Base-by-base conservation (phyloP, 2,329 filamentous ascomycete species). In the Pseudogymnoascus sp. region DNA sequence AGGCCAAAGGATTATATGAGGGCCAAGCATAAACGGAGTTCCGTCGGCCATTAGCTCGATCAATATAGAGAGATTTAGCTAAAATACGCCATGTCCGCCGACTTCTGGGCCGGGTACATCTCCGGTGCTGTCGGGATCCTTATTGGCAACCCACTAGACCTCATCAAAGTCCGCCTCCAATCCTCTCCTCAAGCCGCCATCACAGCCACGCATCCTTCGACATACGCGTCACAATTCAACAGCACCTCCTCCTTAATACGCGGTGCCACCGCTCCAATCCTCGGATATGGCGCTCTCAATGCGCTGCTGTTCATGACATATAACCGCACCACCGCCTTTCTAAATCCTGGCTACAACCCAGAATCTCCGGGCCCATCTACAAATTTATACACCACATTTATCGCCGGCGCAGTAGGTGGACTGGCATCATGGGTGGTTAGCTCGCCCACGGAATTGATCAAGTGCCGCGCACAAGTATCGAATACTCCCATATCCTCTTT, bases 31-130 rank as follows among this genome's bases (percentile, higher is more conserved):
- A 56, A 34, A 56, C 50, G 28, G 16, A 56, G 10, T 12, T 8
- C n/a, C 25, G 28, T 21, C 50, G 28, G 50, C 50, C n/a, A 56
- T 14, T 34, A 34, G 28, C 28, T 56, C 28, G 28, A 56, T 21
- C 28, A 21, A 6, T 34, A 14, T 34, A 62, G 6, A 62, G 11
- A 50, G 36, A 38, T 59, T 28, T 7, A 4, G 16, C 1, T 18
- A 25, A 31, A 42, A 10, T 21, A 60, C 34, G 50, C 18, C n/a
- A 74, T 74, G 72, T 73, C 72, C 5, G 71, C 91, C 69, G 93
- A 96, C 74, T 97, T 97, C 76, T 96, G 90, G 90, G 90, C 93
- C 64, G 92, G 93, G 71, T 97, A 96, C 75, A 78, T 95, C 66
- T 93, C 89, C 72, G 93, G 93, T 62, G 91, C 89, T 64, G 81